These are phyloP conservation scores for Knufia petricola DNA, from an alignment of 2,329 filamentous ascomycete genomes.

Conservation along the genomic window DNA sequence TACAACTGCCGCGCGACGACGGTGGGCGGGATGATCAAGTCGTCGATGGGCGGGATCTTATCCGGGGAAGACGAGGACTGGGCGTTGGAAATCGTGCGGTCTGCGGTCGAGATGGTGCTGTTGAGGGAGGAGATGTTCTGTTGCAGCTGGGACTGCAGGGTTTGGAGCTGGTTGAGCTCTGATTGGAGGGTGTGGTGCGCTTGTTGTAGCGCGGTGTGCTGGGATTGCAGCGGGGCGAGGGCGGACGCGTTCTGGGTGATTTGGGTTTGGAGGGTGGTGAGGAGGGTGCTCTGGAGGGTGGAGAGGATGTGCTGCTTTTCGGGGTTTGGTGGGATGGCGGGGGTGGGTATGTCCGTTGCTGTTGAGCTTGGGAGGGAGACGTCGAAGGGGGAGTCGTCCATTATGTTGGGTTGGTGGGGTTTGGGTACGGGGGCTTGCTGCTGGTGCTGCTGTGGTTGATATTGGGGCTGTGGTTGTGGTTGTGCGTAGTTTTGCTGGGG, in stretches of 20 bases:
- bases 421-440: slow-evolving; percentile 21
- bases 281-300: slow-evolving; percentile 62
- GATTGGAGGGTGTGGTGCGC: slow-evolving; percentile 61
- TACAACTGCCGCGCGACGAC: slow-evolving; percentile 91
- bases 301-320: slow-evolving; percentile 82
- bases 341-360: slow-evolving; percentile 49
- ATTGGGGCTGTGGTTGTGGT: slow-evolving; percentile 16
- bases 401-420: slow-evolving; percentile 36
- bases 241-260: slow-evolving; percentile 64
- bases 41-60: slow-evolving; percentile 67
- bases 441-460: slow-evolving; percentile 12
- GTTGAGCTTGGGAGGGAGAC: slow-evolving; percentile 42
- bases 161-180: slow-evolving; percentile 62
- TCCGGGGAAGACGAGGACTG: slow-evolving; percentile 44
- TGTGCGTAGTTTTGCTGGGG: slow-evolving; percentile 19
- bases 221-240: slow-evolving; percentile 65
- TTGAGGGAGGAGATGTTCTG: slow-evolving; percentile 72
- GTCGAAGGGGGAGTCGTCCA: slow-evolving; percentile 49
- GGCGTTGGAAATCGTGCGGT: slow-evolving; percentile 65
- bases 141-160: slow-evolving; percentile 60
- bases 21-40: slow-evolving; percentile 84
- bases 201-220: slow-evolving; percentile 64
- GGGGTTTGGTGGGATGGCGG: slow-evolving; percentile 88
- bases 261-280: slow-evolving; percentile 58
- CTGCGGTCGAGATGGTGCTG: slow-evolving; percentile 67